These are phyloP conservation scores for Cornus suecica DNA, from an alignment of 148 eudicot genomes.

Conservation along the genomic window DNA sequence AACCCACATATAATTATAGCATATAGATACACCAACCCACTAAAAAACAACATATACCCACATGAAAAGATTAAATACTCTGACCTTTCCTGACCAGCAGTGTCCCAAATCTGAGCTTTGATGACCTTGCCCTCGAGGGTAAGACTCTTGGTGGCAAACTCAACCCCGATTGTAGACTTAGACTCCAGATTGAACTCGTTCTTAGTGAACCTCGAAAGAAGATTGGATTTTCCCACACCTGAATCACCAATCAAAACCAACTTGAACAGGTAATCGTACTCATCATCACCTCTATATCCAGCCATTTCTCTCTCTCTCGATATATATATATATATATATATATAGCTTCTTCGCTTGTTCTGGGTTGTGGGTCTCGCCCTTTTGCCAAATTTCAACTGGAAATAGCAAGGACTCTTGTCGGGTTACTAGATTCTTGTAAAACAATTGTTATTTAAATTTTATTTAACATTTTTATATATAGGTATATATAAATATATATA, in stretches of 20 bases:
- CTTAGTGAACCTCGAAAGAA: conserved; percentile 64
- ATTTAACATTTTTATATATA: too few relatives aligned
- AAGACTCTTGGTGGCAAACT: conserved; percentile 63
- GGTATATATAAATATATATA: too few relatives aligned
- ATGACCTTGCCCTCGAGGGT: conserved; percentile 47
- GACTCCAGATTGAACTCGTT: conserved; percentile 77
- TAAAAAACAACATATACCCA: not conserved
- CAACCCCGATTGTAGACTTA: conserved; percentile 76
- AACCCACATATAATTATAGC: not conserved
- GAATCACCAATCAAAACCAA: conserved; percentile 72
- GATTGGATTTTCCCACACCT: conserved; percentile 68
- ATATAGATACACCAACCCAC: not conserved
- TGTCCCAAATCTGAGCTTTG: conserved; percentile 89
- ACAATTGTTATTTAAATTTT: too few relatives aligned
- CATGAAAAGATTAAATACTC: not conserved
- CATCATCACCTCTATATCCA: conserved; percentile 64
- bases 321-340: too few relatives aligned
- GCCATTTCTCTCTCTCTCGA: conserved; percentile 32
- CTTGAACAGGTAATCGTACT: conserved; percentile 73
- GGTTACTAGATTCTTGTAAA: conserved; percentile 21
- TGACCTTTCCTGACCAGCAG: conserved; percentile 78
- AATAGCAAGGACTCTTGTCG: not conserved
- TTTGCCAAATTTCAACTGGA: not conserved
- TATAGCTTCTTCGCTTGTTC: not conserved
- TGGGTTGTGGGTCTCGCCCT: not conserved